Base-by-base conservation (phyloP, 768 basidiomycete species). In the Collybia sp. region DNA sequence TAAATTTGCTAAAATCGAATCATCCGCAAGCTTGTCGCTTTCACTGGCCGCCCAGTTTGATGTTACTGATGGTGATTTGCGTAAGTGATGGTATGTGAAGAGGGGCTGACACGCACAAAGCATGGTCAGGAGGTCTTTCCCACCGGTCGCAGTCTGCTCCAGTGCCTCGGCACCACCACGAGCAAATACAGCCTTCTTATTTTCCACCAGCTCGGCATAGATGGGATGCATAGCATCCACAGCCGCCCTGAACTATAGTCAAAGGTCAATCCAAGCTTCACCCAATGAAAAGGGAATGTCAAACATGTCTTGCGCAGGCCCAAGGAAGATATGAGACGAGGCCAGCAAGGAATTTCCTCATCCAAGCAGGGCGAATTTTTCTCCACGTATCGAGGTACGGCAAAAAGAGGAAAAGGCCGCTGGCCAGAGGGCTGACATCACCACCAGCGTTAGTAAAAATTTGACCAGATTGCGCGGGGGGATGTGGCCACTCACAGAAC, bases 1-100 rank as follows among this genome's bases (percentile, higher is more conserved):
- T 53, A 66, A 62, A 31, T 66, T 66, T 1, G 55, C 61, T 6
- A 62, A 32, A 13, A 68, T 50, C 16, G 58, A 55, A 30, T 58
- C 49, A 35, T 67, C 66, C 0, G 59, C 38, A 46, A 66, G 49
- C 10, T 54, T 48, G 31, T 64, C 62, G 13, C 56, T 52, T 16
- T 58, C 57, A 13, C 59, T 52, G 0, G 62, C 57, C 10, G 56
- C 52, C 53, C 56, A 58, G 44, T 66, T 68, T 5, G 63, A 57
- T 46, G 55, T 57, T 40, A 66, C 66, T 68, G 45, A 20, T 16
- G 36, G 42, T 15, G 15, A n/a, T 13, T n/a, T 38, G 9, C 16
- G 12, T 36, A 6, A 6, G 5, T 2, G n/a, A 13, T 10, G 15
- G 11, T 12, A n/a, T 5, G 11, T 10, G 38, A 10, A 45, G 3